A percentile compares a stretch with the other conserved stretches of the same genome.
Conservation (phyloP, 306 rosid genomes). For the Erythrophleum fordii region DNA sequence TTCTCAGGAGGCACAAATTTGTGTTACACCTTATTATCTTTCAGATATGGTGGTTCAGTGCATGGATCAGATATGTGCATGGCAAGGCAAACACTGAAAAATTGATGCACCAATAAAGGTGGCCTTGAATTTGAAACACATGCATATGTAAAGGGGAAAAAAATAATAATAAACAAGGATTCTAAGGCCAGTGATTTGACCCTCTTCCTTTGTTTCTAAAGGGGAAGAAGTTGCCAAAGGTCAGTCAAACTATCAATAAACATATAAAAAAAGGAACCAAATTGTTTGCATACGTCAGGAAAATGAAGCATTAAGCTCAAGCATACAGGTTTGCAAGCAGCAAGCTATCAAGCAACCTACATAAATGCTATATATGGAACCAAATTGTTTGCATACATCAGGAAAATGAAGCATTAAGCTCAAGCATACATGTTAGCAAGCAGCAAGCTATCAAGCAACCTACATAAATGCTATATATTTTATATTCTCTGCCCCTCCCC, state of each 20-base stretch:
- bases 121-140: neutral
- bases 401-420: neutral
- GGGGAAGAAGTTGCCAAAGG: constrained; percentile 1
- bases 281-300: neutral
- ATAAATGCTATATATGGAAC: neutral
- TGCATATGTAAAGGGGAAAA: neutral
- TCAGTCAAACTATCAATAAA: constrained; percentile 1
- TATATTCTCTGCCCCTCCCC: no score
- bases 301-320: neutral
- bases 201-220: constrained; percentile 12
- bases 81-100: constrained; percentile 1
- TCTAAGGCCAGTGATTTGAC: constrained; percentile 7
- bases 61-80: neutral
- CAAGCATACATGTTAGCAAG: neutral
- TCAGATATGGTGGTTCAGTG: neutral
- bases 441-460: neutral
- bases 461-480: neutral
- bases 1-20: constrained; percentile 2
- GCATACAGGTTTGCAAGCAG: neutral
- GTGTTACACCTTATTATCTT: neutral
- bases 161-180: neutral
- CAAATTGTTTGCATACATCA: neutral
- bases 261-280: neutral
- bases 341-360: neutral
- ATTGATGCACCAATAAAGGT: neutral